Base-by-base conservation (phyloP, 345 rosid genomes). In the Hevea brasiliensis region DNA sequence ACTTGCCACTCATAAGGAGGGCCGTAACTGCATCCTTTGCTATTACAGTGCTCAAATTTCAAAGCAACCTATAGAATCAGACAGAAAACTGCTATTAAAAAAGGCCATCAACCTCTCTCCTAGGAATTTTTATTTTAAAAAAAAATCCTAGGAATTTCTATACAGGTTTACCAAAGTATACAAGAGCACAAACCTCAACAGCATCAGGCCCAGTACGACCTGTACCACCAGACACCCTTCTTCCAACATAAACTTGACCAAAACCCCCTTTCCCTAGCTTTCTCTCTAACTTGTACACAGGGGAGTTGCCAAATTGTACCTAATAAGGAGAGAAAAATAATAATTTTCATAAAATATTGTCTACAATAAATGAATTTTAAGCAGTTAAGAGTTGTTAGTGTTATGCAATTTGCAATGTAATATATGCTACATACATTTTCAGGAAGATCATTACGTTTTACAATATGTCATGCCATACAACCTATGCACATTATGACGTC, bases 1-100 rank as follows among this genome's bases (percentile, higher is more conserved):
- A 94, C 96, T 85, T 94, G 98, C 98, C 98, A 94, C 89, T 94
- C 98, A 45, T 87, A 90, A 42, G 98, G 98, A 64, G 97, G 98
- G 64, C 98, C 98, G 80, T 87, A 87, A 74, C 82, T 94, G 82
- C 98, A 91, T 37, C 98, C 98, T 84, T 94, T 94, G 72, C 97
- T 94, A 68, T 87, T 91, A 41, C 93, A 83, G 74, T 94, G 98
- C 82, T 94, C 98, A 73, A 94, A 85, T 79, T 94, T 94, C 80
- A 94, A 82, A 20, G 98, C 98, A 54, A 94, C 94, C 98, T 91
- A 83, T 6, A 63, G 26, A 53, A 51, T 62, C 24, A 26, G 20
- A 20, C 7, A 51, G 26, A 8, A 67, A 50, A 51, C 6, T 29
- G 42, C 5, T 41, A 29, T 32, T 67, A 32, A 51, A 8, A n/a